Evolutionary conservation across 805 yeast species (phyloP), one percentile per base, ranked within the genome.

Genomic region (Cyberlindnera nakhonratchasimensis): DNA sequence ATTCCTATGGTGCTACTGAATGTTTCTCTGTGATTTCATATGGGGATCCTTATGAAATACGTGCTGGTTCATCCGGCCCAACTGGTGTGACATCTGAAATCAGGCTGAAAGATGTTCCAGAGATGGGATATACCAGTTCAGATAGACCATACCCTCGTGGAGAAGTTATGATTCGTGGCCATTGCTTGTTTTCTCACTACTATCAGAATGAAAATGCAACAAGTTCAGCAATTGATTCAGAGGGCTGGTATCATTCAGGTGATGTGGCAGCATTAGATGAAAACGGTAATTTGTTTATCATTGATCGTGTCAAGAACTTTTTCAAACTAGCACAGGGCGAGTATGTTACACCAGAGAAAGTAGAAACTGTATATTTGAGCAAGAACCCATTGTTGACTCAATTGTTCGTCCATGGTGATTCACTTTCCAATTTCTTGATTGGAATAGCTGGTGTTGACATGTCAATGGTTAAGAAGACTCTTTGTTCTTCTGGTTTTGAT

Each of bases 301-400:
- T 80, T 51, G 86, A 80, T 53, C 64, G 86, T 40, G 81, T 79
- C 29, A 80, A 80, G 69, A 80, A 80, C 61, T 79, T 80, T 63
- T 80, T 79, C 70, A 80, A 80, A 47, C 58, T 71, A 33, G 63
- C 72, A 7, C 75, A 71, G 50, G 76, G 76, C 14, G 75, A 71
- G 60, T 80, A 78, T 55, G 70, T 80, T 25, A 76, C 82, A 6
- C 85, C 85, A 3, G 86, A 80, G 55, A 76, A 69, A 57, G 71
- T 80, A 45, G 86, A 80, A 53, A 77, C 74, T 48, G 61, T 64
- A n/a, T 79, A 79, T 54, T 58, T 75, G 18, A 62, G 77, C 2
- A 56, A 62, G 14, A 66, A 69, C 51, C 65, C 78, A 2, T 30
- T 50, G 22, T 47, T 70, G 28, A 54, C 70, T 4, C 83, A 79